Evolutionary conservation across 2,329 filamentous ascomycete genomes (phyloP).

Genomic region (Pleomassaria siparia): DNA sequence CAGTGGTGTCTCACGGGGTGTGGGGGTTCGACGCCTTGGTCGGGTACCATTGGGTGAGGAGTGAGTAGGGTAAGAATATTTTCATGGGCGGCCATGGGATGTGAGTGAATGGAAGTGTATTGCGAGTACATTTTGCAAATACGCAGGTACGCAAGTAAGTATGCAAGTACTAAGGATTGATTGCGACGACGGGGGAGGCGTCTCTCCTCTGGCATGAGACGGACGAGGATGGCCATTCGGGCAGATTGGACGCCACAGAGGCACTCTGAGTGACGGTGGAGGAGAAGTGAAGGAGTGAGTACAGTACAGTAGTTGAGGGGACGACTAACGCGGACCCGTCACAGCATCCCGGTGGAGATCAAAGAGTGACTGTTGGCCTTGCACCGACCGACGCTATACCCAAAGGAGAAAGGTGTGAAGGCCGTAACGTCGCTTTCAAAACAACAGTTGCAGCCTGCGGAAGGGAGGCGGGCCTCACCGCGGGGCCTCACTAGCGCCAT

Average conservation of each 20-base stretch:
- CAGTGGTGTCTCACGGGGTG: slow-evolving; percentile 5
- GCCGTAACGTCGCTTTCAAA: background rate
- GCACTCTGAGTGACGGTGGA: background rate
- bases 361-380: background rate
- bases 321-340: slow-evolving; percentile 2
- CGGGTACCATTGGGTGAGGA: slow-evolving; percentile 26
- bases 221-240: too few relatives aligned
- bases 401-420: background rate
- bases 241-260: background rate
- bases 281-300: background rate
- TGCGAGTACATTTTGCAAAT: too few relatives aligned
- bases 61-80: background rate
- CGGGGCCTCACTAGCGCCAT: background rate
- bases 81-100: too few relatives aligned
- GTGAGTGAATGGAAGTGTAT: too few relatives aligned
- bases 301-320: too few relatives aligned
- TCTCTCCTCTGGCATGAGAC: too few relatives aligned
- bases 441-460: slow-evolving; percentile 1
- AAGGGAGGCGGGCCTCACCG: slow-evolving; percentile 8
- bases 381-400: background rate
- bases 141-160: too few relatives aligned
- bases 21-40: slow-evolving; percentile 25
- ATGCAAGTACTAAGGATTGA: too few relatives aligned
- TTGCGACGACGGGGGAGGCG: too few relatives aligned
- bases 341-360: slow-evolving; percentile 5